A percentile compares a stretch with the other conserved stretches of the same genome.
Evolutionary conservation across 2,329 filamentous ascomycete genomes (phyloP).

Genomic region (Fusarium haematococcum): DNA sequence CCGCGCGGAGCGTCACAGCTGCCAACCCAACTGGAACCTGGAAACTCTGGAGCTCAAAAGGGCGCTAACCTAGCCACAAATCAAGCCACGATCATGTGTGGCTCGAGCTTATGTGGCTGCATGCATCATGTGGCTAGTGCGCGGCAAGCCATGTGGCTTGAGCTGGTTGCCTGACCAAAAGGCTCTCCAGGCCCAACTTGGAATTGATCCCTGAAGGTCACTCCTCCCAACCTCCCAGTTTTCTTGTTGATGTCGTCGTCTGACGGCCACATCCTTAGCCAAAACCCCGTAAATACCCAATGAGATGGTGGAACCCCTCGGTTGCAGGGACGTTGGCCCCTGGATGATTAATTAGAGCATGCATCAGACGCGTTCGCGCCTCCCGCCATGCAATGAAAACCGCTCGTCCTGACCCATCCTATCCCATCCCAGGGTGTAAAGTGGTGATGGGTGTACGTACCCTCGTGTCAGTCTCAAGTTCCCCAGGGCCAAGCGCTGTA

Average conservation of each 20-base stretch:
- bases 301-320: slow-evolving; percentile 14
- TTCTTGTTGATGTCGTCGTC: slow-evolving; percentile 34
- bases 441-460: slow-evolving; percentile 18
- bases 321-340: slow-evolving; percentile 26
- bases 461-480: background rate
- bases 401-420: slow-evolving; percentile 13
- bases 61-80: slow-evolving; percentile 30
- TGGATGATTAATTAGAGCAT: slow-evolving; percentile 37
- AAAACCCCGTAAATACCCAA: slow-evolving; percentile 25
- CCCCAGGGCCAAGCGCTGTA: slow-evolving; percentile 20
- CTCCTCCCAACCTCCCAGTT: slow-evolving; percentile 40
- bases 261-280: slow-evolving; percentile 8
- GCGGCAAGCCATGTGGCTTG: background rate
- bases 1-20: slow-evolving; percentile 42
- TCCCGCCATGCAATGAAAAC: slow-evolving; percentile 23
- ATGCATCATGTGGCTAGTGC: background rate
- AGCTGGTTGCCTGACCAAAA: background rate
- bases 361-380: slow-evolving; percentile 19
- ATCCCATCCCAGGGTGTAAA: slow-evolving; percentile 30
- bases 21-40: slow-evolving; percentile 34
- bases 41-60: slow-evolving; percentile 1
- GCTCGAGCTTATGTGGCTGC: slow-evolving; percentile 12
- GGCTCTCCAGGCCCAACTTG: slow-evolving; percentile 20
- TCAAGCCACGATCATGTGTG: slow-evolving; percentile 27
- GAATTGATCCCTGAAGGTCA: slow-evolving; percentile 29